Evolutionary conservation across 2,329 filamentous ascomycete genomes (phyloP).

Genomic region (Trichoderma semiorbis): DNA sequence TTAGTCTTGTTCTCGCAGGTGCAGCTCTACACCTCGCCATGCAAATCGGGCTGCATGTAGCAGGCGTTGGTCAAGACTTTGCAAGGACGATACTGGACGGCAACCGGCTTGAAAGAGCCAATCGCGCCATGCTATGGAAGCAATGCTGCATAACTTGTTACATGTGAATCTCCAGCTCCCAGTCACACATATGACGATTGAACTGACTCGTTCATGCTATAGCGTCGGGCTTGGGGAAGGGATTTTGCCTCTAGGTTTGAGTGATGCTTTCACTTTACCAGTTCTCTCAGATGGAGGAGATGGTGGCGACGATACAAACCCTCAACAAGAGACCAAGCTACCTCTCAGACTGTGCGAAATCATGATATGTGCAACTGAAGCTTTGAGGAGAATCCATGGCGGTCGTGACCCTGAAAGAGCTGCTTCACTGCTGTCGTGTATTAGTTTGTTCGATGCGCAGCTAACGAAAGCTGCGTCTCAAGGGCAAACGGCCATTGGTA

Average conservation of each 20-base stretch:
- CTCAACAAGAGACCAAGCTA: not conserved
- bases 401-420: not conserved
- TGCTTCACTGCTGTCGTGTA: not conserved
- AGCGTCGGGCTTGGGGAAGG: constrained; percentile 6
- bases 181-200: not conserved
- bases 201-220: not conserved
- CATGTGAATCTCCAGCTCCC: constrained; percentile 25
- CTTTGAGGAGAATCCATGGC: not conserved
- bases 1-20: constrained; percentile 37
- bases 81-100: constrained; percentile 34
- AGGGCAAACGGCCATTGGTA: not conserved
- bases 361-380: constrained; percentile 11
- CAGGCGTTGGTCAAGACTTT: constrained; percentile 39
- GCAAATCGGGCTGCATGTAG: constrained; percentile 38
- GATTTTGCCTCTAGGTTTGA: not conserved
- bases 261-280: not conserved
- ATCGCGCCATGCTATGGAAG: constrained; percentile 9
- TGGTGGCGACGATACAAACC: not conserved
- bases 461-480: not conserved
- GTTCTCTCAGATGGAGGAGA: not conserved
- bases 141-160: constrained; percentile 25
- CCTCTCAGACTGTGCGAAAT: not conserved
- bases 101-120: not conserved
- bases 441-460: constrained; percentile 8
- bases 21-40: constrained; percentile 39